These are phyloP conservation scores for Antrodiella citrinella DNA, from an alignment of 768 basidiomycete species.

Conservation along the genomic window DNA sequence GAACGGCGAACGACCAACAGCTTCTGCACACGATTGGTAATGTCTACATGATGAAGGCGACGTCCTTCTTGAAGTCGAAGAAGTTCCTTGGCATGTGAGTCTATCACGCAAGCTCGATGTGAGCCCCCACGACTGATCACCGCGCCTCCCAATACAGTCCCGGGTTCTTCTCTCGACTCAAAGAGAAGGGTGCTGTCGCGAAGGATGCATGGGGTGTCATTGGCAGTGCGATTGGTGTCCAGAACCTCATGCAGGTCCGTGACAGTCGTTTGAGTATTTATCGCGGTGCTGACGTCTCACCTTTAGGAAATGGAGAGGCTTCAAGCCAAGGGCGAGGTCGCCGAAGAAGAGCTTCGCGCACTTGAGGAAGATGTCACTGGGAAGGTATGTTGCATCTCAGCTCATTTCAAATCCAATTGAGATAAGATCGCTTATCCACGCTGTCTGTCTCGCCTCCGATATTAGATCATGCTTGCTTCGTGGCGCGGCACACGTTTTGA, in stretches of 20 bases:
- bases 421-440: neutral
- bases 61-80: conserved; percentile 83
- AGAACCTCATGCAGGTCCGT: conserved; percentile 53
- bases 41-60: conserved; percentile 90
- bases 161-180: conserved; percentile 89
- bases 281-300: conserved; percentile 6
- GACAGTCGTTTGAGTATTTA: neutral
- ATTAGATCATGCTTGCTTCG: conserved; percentile 85
- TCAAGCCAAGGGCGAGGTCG: conserved; percentile 82
- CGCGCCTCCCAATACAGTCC: conserved; percentile 35
- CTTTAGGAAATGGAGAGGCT: conserved; percentile 81
- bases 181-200: conserved; percentile 87
- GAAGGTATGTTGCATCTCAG: conserved; percentile 43
- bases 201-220: conserved; percentile 98
- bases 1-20: too few relatives aligned
- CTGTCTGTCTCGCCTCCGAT: neutral
- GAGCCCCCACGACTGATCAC: conserved; percentile 6
- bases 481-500: conserved; percentile 97
- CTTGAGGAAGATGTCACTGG: conserved; percentile 92
- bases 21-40: conserved; percentile 85
- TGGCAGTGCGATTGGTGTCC: conserved; percentile 85
- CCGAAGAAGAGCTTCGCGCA: conserved; percentile 77
- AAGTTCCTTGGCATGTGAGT: conserved; percentile 86
- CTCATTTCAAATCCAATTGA: neutral
- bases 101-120: too few relatives aligned